Conservation (phyloP, 768 basidiomycete genomes). For the Rhizopogon vulgaris region DNA sequence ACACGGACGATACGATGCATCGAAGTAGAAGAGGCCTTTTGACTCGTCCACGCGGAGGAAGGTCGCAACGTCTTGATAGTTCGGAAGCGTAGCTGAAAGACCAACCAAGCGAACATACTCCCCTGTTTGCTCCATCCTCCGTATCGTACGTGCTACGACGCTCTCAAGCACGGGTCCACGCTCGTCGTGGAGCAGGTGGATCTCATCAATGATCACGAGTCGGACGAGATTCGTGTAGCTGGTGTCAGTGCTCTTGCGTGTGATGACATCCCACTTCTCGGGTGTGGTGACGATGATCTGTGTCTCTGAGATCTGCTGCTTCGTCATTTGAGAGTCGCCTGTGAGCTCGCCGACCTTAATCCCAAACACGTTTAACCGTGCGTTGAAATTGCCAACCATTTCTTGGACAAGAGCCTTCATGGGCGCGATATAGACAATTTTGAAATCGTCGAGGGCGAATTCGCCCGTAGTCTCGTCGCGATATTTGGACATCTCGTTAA, state of each 20-base stretch:
- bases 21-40: slow-evolving; percentile 96
- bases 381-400: slow-evolving; percentile 92
- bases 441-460: slow-evolving; percentile 87
- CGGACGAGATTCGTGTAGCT: slow-evolving; percentile 96
- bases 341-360: slow-evolving; percentile 93
- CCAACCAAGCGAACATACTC: slow-evolving; percentile 94
- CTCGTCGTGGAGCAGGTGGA: slow-evolving; percentile 95
- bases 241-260: slow-evolving; percentile 94
- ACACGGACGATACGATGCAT: slow-evolving; percentile 90
- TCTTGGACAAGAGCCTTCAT: slow-evolving; percentile 99
- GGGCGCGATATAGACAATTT: slow-evolving; percentile 95
- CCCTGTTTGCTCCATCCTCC: slow-evolving; percentile 89
- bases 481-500: slow-evolving; percentile 85
- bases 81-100: slow-evolving; percentile 95
- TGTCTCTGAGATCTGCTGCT: slow-evolving; percentile 92
- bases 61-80: slow-evolving; percentile 95
- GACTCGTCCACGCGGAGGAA: slow-evolving; percentile 92
- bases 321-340: slow-evolving; percentile 97
- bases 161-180: slow-evolving; percentile 95
- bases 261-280: slow-evolving; percentile 99
- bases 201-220: slow-evolving; percentile 96
- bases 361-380: slow-evolving; percentile 63
- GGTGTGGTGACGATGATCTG: slow-evolving; percentile 99
- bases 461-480: slow-evolving; percentile 75
- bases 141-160: slow-evolving; percentile 82